Evolutionary conservation across 805 yeast species (phyloP), one percentile per base, ranked within the genome.

Genomic region (Candida argentea): DNA sequence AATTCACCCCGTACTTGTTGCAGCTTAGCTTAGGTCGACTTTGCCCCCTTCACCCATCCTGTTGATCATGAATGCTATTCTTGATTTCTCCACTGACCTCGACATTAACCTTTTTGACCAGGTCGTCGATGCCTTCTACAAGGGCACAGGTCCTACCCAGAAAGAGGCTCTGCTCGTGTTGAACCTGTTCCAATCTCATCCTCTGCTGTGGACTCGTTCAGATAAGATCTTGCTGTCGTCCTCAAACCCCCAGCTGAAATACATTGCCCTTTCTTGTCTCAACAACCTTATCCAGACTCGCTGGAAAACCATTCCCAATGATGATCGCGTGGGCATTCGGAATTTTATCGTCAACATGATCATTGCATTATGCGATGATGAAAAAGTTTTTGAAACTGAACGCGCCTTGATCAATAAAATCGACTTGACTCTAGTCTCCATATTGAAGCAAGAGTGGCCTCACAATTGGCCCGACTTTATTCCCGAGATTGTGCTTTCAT

Each of bases 401-500:
- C 78, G 77, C 46, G 76, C 95, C 13, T 67, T 91, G 47, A 84
- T 91, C 48, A 84, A 81, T 61, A 91, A 91, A 55, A 86, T 87
- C 44, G 95, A 91, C 57, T 67, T 91, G 47, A 89, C 97, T 10
- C 65, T 91, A 45, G 98, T 91, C 20, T 93, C 87, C 48, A 78
- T 91, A 29, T 72, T 91, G 47, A 91, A 91, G 48, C 97, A 91
- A 58, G 99, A 91, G 52, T 91, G 99, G 99, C 99, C 99, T 19
- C 84, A 78, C 43, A 82, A 87, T 52, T 91, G 99, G 99, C 97
- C 97, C 12, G 82, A 79, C 44, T 91, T 91, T 46, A 81, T 91
- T 28, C 95, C 95, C 11, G 98, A 91, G 52, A 72, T 91, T 32
- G 91, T 89, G 26, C 72, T 69, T 35, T 78, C 94, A 38, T 77